Evolutionary conservation across 1,284 basidiomycete genomes (phyloP).

Genomic region (Inonotus hispidus): DNA sequence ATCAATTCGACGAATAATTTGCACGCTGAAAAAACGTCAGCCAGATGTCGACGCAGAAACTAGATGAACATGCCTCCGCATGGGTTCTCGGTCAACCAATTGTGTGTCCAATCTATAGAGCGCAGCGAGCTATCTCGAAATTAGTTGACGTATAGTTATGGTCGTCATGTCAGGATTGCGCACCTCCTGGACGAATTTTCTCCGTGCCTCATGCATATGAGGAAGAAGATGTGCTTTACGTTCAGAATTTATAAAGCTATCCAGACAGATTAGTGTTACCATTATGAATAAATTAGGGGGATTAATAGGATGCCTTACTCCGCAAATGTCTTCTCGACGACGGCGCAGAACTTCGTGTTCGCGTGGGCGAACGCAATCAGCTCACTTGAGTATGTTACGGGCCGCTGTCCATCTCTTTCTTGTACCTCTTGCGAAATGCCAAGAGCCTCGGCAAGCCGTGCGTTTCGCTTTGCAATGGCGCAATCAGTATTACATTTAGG

Average conservation of each 20-base stretch:
- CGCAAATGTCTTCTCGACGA: slow-evolving; percentile 75
- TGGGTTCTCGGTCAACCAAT: slow-evolving; percentile 82
- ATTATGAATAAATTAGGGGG: slow-evolving; percentile 1
- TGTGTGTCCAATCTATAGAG: slow-evolving; percentile 78
- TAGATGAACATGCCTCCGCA: slow-evolving; percentile 36
- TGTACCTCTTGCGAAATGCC: slow-evolving; percentile 60
- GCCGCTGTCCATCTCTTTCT: slow-evolving; percentile 27
- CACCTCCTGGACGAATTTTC: slow-evolving; percentile 76
- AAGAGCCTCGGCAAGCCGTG: slow-evolving; percentile 79
- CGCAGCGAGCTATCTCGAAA: slow-evolving; percentile 49
- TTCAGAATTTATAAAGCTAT: slow-evolving; percentile 63
- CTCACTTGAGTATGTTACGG: slow-evolving; percentile 57
- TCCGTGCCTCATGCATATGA: slow-evolving; percentile 71
- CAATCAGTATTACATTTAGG: slow-evolving; percentile 82
- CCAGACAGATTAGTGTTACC: neutral
- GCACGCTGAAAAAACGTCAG: slow-evolving; percentile 44
- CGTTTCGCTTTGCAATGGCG: slow-evolving; percentile 77
- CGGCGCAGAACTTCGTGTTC: slow-evolving; percentile 61
- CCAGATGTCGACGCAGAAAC: slow-evolving; percentile 6
- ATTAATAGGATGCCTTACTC: slow-evolving; percentile 47
- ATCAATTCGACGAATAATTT: slow-evolving; percentile 75
- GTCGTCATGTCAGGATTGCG: slow-evolving; percentile 24
- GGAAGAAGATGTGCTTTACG: slow-evolving; percentile 73
- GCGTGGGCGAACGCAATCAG: slow-evolving; percentile 52
- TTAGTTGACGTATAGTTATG: slow-evolving; percentile 1